Base-by-base conservation (phyloP, 1,284 basidiomycete genomes). In the Irpex sp. region DNA sequence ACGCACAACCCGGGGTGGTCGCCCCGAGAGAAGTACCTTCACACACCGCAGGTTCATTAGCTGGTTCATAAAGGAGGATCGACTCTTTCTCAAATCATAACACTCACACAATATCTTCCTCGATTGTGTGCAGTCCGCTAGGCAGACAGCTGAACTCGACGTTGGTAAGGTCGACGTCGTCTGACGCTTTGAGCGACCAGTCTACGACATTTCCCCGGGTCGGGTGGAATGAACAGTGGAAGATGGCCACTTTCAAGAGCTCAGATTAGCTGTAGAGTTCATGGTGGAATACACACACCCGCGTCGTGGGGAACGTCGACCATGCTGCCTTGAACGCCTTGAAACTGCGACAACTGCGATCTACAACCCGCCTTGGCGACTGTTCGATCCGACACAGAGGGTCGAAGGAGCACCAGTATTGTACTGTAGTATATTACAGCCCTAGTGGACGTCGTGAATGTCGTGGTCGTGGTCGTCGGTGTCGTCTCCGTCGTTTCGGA, bases 141-240 rank as follows among this genome's bases (percentile, higher is more conserved):
- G 91, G 91, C 21, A 93, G 79, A 11, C 85, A 86, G 68, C 84
- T 91, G 73, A 91, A 93, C 73, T 93, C 91, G 60, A 93, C 79
- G 69, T 85, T 81, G 48, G 86, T 85, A 34, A 93, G 78, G 65
- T 81, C 82, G 59, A 92, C 69, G 71, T 87, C 89, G 64, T 91
- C 82, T 70, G 78, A 83, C 17, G 85, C 83, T 69, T 86, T 90
- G 34, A 88, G 72, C 48, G 79, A 84, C 90, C 91, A 93, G 74
- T 92, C 91, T 26, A 92, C 77, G 13, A 87, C 74, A 72, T 91
- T 92, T 9, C 91, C 91, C 67, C 85, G 82, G 9, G 91, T 93
- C 1, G 90, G 88, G 74, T 93, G 91, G 69, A 93, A 93, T 13
- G 91, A 91, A 40, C 87, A 82, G 76, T 93, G 91, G 67, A 92